A percentile compares a stretch with the other conserved stretches of the same genome.
Evolutionary conservation across 2,329 filamentous ascomycete species (phyloP).

Genomic region (Aspergillus floridensis): DNA sequence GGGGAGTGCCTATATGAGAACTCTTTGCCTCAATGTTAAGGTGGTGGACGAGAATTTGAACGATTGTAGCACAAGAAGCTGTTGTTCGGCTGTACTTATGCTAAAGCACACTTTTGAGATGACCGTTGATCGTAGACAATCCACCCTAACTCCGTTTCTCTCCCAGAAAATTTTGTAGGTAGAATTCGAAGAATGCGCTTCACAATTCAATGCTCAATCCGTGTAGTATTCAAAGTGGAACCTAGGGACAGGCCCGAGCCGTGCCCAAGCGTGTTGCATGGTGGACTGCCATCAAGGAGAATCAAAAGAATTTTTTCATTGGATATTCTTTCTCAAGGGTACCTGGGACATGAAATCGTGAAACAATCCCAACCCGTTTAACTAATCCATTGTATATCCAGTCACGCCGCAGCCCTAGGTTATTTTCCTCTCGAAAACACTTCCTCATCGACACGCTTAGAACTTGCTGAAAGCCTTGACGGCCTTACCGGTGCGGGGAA

Average conservation of each 20-base stretch:
- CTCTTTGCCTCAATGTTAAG: too few species aligned
- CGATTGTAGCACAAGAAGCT: too few species aligned
- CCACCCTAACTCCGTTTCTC: background rate
- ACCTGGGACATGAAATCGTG: constrained; percentile 42
- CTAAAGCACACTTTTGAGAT: too few species aligned
- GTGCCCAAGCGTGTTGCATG: constrained; percentile 22
- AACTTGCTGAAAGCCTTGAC: constrained; percentile 99
- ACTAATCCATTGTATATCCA: constrained; percentile 38
- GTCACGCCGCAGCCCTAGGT: constrained; percentile 39
- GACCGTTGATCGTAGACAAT: background rate
- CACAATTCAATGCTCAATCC: background rate
- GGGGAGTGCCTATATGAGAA: too few species aligned
- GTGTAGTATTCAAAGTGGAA: background rate
- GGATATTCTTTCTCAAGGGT: constrained; percentile 43
- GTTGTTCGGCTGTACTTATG: too few species aligned
- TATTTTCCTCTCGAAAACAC: constrained; percentile 31
- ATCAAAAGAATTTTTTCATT: constrained; percentile 40
- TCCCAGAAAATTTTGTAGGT: background rate
- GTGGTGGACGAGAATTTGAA: too few species aligned
- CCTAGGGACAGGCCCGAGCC: background rate
- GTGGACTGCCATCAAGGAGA: constrained; percentile 25
- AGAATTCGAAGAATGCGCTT: background rate
- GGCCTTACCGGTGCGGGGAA: constrained; percentile 93
- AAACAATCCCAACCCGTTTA: constrained; percentile 39
- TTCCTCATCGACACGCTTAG: constrained; percentile 56